Conservation (phyloP, 495 filamentous ascomycete species). For the Xylaria scruposa region DNA sequence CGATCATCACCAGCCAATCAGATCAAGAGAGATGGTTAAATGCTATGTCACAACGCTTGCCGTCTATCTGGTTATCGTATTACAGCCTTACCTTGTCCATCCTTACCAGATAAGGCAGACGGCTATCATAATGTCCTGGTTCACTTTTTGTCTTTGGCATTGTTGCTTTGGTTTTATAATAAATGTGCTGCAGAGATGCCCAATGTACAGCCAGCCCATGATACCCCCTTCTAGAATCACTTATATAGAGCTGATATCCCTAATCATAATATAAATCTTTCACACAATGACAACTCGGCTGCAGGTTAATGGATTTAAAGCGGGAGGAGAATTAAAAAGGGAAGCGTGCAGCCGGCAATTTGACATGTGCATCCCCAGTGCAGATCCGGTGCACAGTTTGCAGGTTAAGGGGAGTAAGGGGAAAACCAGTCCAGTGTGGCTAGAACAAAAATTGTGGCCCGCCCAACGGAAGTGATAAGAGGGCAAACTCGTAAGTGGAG, state of each 20-base stretch:
- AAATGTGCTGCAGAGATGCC: conserved; percentile 37
- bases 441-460: conserved; percentile 4
- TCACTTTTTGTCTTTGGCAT: conserved; percentile 30
- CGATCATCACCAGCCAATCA: conserved; percentile 25
- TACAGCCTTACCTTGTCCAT: not conserved
- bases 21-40: not conserved
- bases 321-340: not conserved
- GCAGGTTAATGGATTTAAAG: conserved; percentile 11
- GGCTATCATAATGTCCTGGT: conserved; percentile 20
- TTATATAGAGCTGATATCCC: conserved; percentile 31
- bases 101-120: conserved; percentile 2
- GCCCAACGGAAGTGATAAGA: not conserved
- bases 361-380: conserved; percentile 27
- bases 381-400: conserved; percentile 17
- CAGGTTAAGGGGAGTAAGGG: not conserved
- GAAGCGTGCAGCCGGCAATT: conserved; percentile 25
- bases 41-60: not conserved
- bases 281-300: conserved; percentile 3
- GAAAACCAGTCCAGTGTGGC: not conserved
- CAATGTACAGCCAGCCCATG: conserved; percentile 42
- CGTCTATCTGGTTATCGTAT: not conserved
- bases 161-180: conserved; percentile 15
- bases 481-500: conserved; percentile 2
- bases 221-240: conserved; percentile 35
- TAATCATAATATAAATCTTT: conserved; percentile 32